Base-by-base conservation (phyloP, 129 eudicot species). In the Oenanthe sinensis region DNA sequence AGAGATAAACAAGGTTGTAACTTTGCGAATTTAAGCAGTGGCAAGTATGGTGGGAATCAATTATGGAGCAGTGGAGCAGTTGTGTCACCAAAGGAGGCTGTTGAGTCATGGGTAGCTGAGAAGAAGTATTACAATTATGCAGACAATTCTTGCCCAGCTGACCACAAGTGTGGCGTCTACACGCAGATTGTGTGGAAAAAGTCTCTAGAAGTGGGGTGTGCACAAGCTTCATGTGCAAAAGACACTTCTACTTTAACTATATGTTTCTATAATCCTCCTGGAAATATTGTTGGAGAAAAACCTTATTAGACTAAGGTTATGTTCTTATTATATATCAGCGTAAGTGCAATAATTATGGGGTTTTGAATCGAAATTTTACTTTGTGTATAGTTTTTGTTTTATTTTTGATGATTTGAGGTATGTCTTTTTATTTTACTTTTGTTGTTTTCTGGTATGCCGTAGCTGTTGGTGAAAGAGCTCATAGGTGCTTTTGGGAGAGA, bases 111-210 rank as follows among this genome's bases (percentile, higher is more conserved):
- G 98, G 93, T 91, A 77, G 81, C 85, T 24, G 93, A 93, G 91
- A 91, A 88, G 88, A 63, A 46, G 78, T 93, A 36, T 77, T 93
- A 93, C 79, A 82, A 87, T 22, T 85, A 93, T 33, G 85, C 87
- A 3, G 79, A 86, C 55, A 91, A 91, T 63, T 69, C 97, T 45
- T 93, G 98, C 74, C 83, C 84, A 48, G 43, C 86, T 68, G 86
- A 80, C 73, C 97, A 85, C 73, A 71, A 83, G 78, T 93, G 98
- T 43, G 98, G 98, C n/a, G 92, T 87, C 14, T 93, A 93, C 80
- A 93, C 95, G 24, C 98, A 93, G 87, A 91, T 93, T 82, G 97
- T 93, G 86, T 93, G 98, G 98, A 85, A 81, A 87, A 87, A 85
- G 9, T 81, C 98, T 58, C 65, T 63, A 43, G 96, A 91, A 80